A percentile compares a stretch with the other conserved stretches of the same genome.
Evolutionary conservation across 2,329 filamentous ascomycete genomes (phyloP).

Genomic region (Thyridium curvatum): DNA sequence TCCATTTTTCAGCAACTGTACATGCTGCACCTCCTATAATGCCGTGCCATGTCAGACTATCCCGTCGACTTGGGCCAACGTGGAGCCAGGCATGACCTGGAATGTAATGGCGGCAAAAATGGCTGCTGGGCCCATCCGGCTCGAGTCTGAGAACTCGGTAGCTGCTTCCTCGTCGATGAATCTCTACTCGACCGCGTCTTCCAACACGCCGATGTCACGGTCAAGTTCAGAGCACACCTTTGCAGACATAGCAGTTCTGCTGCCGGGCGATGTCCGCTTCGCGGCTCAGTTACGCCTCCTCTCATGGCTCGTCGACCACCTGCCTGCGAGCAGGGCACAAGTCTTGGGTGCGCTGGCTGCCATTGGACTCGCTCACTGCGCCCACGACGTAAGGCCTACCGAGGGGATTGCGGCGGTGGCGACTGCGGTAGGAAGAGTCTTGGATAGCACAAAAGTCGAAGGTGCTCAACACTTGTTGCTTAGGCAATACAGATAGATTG

Average conservation of each 20-base stretch:
- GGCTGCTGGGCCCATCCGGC: constrained; percentile 5
- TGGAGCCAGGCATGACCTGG: constrained; percentile 7
- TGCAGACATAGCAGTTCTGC: constrained; percentile 1
- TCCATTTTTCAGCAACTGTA: constrained; percentile 10
- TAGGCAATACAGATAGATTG: not conserved
- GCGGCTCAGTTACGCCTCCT: constrained; percentile 13
- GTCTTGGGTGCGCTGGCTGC: constrained; percentile 12
- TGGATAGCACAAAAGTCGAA: constrained; percentile 9
- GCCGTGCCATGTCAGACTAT: constrained; percentile 6
- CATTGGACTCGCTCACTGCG: constrained; percentile 12
- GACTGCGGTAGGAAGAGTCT: constrained; percentile 7
- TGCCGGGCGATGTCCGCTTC: constrained; percentile 14
- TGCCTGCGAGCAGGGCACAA: constrained; percentile 8
- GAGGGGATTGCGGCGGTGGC: constrained; percentile 12
- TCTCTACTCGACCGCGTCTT: not conserved
- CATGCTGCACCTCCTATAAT: constrained; percentile 4
- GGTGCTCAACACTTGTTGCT: constrained; percentile 9
- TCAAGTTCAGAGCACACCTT: not conserved
- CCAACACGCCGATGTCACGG: not conserved
- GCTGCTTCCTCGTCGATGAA: not conserved
- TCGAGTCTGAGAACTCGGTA: not conserved
- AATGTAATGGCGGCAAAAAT: constrained; percentile 8
- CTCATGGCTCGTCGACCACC: constrained; percentile 8
- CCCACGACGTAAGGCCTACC: constrained; percentile 12
- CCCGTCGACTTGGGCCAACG: constrained; percentile 2